Evolutionary conservation across 1,139 yeast species (phyloP).

Genomic region (Protomyces inouyei): DNA sequence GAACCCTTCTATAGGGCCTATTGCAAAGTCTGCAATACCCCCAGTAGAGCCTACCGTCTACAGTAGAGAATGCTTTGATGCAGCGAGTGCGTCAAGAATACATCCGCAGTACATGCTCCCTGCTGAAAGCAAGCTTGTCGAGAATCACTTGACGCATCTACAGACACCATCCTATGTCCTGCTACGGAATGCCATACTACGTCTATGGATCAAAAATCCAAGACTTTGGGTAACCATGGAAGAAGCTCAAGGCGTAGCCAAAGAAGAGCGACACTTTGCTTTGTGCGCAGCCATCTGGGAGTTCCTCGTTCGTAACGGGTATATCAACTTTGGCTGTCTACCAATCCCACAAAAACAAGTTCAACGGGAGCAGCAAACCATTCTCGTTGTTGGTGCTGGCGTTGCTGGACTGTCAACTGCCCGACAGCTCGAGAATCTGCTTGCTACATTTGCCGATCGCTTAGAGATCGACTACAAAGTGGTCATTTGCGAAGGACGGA

Average conservation of each 20-base stretch:
- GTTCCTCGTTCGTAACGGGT: slow-evolving; percentile 44
- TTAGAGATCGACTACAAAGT: slow-evolving; percentile 42
- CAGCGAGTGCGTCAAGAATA: slow-evolving; percentile 44
- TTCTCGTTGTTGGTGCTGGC: slow-evolving; percentile 45
- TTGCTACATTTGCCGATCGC: slow-evolving; percentile 39
- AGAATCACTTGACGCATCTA: slow-evolving; percentile 39
- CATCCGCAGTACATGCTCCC: slow-evolving; percentile 41
- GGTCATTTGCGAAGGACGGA: slow-evolving; percentile 43
- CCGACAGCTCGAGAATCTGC: slow-evolving; percentile 42
- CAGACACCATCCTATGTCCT: slow-evolving; percentile 46
- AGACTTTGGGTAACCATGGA: slow-evolving; percentile 43
- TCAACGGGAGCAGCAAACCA: slow-evolving; percentile 17
- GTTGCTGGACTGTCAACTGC: slow-evolving; percentile 46
- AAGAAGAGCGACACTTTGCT: slow-evolving; percentile 42
- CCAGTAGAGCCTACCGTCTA: background rate
- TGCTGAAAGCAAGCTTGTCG: slow-evolving; percentile 41
- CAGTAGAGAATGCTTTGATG: slow-evolving; percentile 35
- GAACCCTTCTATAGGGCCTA: background rate
- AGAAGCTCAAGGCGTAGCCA: slow-evolving; percentile 47
- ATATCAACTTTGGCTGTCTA: slow-evolving; percentile 46
- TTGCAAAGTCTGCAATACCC: slow-evolving; percentile 6
- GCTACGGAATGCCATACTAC: slow-evolving; percentile 44
- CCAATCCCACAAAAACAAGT: slow-evolving; percentile 34
- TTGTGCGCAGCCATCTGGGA: slow-evolving; percentile 46
- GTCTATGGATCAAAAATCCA: slow-evolving; percentile 47